Evolutionary conservation across 2,329 filamentous ascomycete genomes (phyloP), one percentile per base, ranked within the genome.

Genomic region (Biscogniauxia mediterranea): DNA sequence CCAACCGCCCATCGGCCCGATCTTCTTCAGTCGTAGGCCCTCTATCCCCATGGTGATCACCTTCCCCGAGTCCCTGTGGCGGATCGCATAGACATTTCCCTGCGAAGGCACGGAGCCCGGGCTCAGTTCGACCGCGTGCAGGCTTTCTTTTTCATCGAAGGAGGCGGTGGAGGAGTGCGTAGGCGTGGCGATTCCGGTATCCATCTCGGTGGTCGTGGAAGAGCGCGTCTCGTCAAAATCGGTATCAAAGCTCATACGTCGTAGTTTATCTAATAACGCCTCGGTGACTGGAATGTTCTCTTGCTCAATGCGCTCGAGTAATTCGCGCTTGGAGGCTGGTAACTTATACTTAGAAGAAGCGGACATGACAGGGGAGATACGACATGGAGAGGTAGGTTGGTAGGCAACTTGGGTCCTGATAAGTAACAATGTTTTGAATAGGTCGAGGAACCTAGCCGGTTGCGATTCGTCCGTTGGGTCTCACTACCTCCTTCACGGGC

Each of bases 1-100:
- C 25, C 69, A 70, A 13, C 71, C 67, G 32, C 70, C 66, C 23
- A 46, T 17, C 5, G 38, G 38, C 6, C 17, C 17, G 15, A 46
- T 46, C 17, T 46, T 46, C 38, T 46, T n/a, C 5, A 46, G 38
- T 6, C 6, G 13, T n/a, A 46, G 13, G 13, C 17, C 38, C 2
- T n/a, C 15, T 17, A 46, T 46, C 13, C 38, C 38, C 38, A 46
- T 46, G 2, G 38, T 46, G 13, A 46, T 46, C 38, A 7, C 38
- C 17, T 46, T 46, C 38, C 38, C 38, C 38, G 38, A 46, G 15
- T n/a, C 38, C 5, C 38, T 15, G 11, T 46, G 13, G 38, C 38
- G 38, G 38, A 46, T 46, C 13, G 11, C 17, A n/a, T 17, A n/a
- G 15, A 17, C 17, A n/a, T 46, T 46, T 46, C 38, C 38, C 15